Conservation (phyloP, 1,284 basidiomycete species). For the Cystobasidiaceae sp. region DNA sequence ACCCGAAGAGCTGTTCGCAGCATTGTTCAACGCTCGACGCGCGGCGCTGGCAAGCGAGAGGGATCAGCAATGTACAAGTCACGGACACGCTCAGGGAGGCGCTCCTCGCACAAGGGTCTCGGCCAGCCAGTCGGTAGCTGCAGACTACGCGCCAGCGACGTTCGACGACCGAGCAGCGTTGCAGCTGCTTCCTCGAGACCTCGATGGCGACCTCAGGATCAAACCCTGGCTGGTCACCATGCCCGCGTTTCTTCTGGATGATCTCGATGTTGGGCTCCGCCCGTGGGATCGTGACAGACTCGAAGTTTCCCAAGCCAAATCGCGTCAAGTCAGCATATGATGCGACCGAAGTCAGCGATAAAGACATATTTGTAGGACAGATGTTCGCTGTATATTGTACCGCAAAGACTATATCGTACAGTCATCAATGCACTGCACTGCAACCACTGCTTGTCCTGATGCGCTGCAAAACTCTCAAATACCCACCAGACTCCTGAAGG, state of each 20-base stretch:
- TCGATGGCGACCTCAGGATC: constrained; percentile 14
- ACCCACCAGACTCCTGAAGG: constrained; percentile 24
- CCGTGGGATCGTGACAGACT: constrained; percentile 24
- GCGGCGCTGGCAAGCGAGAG: no score
- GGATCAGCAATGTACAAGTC: no score
- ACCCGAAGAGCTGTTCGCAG: constrained; percentile 1
- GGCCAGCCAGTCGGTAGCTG: neutral
- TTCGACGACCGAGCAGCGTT: constrained; percentile 1
- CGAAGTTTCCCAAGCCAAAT: neutral
- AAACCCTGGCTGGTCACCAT: constrained; percentile 23
- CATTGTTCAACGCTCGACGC: no score
- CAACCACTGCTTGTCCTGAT: neutral
- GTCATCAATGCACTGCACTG: no score
- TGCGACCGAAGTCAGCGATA: no score
- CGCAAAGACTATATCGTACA: no score
- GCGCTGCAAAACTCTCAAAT: neutral
- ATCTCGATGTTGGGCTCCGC: neutral
- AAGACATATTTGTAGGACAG: no score
- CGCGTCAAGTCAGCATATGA: no score
- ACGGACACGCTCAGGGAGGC: no score
- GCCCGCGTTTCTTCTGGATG: constrained; percentile 12
- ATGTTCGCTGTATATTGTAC: no score
- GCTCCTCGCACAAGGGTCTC: no score
- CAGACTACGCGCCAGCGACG: neutral
- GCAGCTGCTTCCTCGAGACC: constrained; percentile 6